Percentiles rank a stretch among this genome's conserved stretches.
Conservation (phyloP, 176 grass and related monocot genomes). For the Leersia perrieri region DNA sequence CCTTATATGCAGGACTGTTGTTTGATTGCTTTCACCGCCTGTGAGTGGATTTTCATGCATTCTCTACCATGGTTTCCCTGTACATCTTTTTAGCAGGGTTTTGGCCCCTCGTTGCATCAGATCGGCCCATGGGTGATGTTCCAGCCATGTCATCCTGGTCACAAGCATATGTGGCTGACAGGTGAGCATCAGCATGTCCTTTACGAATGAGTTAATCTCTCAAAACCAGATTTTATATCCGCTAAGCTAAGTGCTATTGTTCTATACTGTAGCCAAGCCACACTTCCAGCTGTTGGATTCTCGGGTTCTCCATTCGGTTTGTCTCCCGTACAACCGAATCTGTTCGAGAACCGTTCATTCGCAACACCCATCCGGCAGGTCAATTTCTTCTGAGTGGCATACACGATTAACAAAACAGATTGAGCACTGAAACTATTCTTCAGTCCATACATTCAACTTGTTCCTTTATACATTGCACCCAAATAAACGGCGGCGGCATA, state of each 20-base stretch:
- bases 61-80: not conserved
- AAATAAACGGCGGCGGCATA: constrained; percentile 37
- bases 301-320: constrained; percentile 39
- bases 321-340: constrained; percentile 41
- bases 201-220: not conserved
- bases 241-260: not conserved
- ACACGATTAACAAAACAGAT: constrained; percentile 23
- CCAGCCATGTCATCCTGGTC: constrained; percentile 48
- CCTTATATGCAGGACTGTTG: not conserved
- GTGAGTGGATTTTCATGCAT: too few species aligned
- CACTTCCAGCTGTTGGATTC: constrained; percentile 40
- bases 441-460: constrained; percentile 7
- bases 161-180: constrained; percentile 44
- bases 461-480: constrained; percentile 12
- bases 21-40: not conserved
- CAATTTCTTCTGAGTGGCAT: constrained; percentile 63
- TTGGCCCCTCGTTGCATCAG: constrained; percentile 61
- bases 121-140: constrained; percentile 40
- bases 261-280: constrained; percentile 42
- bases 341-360: constrained; percentile 55
- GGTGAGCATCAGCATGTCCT: constrained; percentile 10
- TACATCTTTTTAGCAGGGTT: constrained; percentile 38
- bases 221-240: not conserved
- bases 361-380: constrained; percentile 58
- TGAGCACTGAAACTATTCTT: constrained; percentile 24